Base-by-base conservation (phyloP, 352 stramenopile genomes). In the Globisporangium canariense region DNA sequence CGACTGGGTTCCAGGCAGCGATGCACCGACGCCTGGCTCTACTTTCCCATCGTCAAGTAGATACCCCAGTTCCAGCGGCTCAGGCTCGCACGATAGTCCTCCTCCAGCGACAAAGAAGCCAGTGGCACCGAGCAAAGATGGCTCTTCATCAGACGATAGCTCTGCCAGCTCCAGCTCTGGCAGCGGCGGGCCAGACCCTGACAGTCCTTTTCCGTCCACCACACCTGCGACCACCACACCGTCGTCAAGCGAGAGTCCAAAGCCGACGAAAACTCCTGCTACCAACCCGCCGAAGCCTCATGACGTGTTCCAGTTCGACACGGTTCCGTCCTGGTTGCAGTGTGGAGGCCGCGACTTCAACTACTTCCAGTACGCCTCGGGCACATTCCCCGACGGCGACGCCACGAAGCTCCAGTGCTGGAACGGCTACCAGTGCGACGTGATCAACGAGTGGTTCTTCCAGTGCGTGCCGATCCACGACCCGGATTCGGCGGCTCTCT, bases 401-500 rank as follows among this genome's bases (percentile, higher is more conserved):
- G 47, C 58, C 0, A 73, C 62, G 2, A 69, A 70, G 32, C 57
- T 78, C 4, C 58, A 30, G 3, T 80, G 73, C 50, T 50, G 51
- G 16, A 22, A 43, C 18, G 70, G 73, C 2, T 77, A 70, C 46
- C 58, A 68, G 28, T 80, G 73, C 58, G 65, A 75, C 25, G 68
- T 74, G 14, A 66, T 77, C 4, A 74, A 76, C 58, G 55, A 57
- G 6, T 77, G 65, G 70, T 80, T 75, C 53, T 78, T 64, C 54
- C 73, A 80, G 43, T 78, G 73, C 66, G 56, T 67, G 20, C 60
- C 32, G 43, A 62, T 65, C 2, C 62, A 60, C 11, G 50, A 68
- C 32, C n/a, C 57, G 9, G 54, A 58, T 11, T 22, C 51, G 16
- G 64, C 70, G 7, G 64, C 65, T 4, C 22, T 70, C 9, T 84